Evolutionary conservation across 768 basidiomycete species (phyloP).

Genomic region (Pleurotus eryngii): DNA sequence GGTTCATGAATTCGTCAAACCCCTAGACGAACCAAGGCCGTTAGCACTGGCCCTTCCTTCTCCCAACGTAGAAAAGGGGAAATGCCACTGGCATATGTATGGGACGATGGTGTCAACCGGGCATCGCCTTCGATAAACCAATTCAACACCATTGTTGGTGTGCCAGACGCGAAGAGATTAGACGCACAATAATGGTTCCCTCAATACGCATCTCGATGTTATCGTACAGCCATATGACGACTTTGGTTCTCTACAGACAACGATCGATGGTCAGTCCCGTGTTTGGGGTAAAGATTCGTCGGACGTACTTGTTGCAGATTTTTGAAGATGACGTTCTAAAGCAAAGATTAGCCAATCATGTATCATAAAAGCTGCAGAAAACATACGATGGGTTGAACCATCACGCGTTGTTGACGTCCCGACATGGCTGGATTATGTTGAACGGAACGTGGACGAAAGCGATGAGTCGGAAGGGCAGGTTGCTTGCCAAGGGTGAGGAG

Average conservation of each 20-base stretch:
- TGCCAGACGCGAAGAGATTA: slow-evolving; percentile 14
- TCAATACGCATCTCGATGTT: slow-evolving; percentile 96
- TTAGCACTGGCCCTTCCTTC: not conserved
- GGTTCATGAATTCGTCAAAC: slow-evolving; percentile 99
- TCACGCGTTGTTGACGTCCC: slow-evolving; percentile 90
- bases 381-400: slow-evolving; percentile 99
- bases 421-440: slow-evolving; percentile 60
- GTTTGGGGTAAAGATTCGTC: slow-evolving; percentile 6
- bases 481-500: too few relatives aligned
- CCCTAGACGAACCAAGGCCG: slow-evolving; percentile 55
- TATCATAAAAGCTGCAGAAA: slow-evolving; percentile 1
- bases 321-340: slow-evolving; percentile 96
- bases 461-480: not conserved
- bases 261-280: slow-evolving; percentile 12
- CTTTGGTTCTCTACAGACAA: slow-evolving; percentile 64
- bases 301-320: slow-evolving; percentile 77
- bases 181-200: slow-evolving; percentile 89
- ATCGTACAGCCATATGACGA: slow-evolving; percentile 95
- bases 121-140: slow-evolving; percentile 31
- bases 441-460: slow-evolving; percentile 10
- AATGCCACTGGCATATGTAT: not conserved
- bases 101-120: slow-evolving; percentile 7
- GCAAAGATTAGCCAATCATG: slow-evolving; percentile 11
- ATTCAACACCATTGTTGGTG: slow-evolving; percentile 37
- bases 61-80: not conserved